Conservation (phyloP, 768 basidiomycete species). For the Kwoniella sp. region DNA sequence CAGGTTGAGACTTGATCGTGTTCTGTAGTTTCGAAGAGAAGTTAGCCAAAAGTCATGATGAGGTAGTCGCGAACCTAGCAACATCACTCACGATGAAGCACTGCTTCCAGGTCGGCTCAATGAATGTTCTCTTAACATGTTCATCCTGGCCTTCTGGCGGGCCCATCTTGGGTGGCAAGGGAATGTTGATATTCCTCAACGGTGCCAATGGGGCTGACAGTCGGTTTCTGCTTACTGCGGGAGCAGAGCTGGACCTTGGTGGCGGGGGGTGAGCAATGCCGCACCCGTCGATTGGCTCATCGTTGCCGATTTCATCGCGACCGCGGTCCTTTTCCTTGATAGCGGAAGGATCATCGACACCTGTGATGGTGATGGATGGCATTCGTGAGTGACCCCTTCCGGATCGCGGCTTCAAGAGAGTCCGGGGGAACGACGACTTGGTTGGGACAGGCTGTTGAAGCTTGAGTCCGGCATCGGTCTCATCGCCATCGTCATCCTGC, state of each 20-base stretch:
- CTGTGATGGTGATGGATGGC: constrained; percentile 27
- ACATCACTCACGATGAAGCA: constrained; percentile 24
- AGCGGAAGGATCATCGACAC: constrained; percentile 6
- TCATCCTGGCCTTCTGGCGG: constrained; percentile 18
- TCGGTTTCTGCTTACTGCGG: constrained; percentile 9
- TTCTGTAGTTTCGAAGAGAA: constrained; percentile 21
- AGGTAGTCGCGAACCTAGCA: not conserved
- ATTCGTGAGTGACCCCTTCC: constrained; percentile 21
- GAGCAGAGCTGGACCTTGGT: constrained; percentile 15
- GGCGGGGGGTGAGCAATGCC: constrained; percentile 2
- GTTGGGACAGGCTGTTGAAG: constrained; percentile 1
- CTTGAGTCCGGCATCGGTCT: constrained; percentile 1
- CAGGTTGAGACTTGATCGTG: constrained; percentile 34
- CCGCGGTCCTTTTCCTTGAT: not conserved
- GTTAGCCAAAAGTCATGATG: not conserved
- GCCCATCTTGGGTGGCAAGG: constrained; percentile 22
- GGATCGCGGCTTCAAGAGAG: constrained; percentile 22
- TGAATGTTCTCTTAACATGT: constrained; percentile 18
- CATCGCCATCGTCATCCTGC: not conserved
- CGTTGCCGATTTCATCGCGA: not conserved
- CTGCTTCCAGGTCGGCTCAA: constrained; percentile 29
- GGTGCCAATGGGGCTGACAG: constrained; percentile 10
- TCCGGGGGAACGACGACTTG: constrained; percentile 15
- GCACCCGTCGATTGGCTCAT: constrained; percentile 11
- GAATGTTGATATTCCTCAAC: constrained; percentile 16